phyloP scores from a whole-genome alignment of 257 asterid genomes.

The Osmanthus fragrans region DNA sequence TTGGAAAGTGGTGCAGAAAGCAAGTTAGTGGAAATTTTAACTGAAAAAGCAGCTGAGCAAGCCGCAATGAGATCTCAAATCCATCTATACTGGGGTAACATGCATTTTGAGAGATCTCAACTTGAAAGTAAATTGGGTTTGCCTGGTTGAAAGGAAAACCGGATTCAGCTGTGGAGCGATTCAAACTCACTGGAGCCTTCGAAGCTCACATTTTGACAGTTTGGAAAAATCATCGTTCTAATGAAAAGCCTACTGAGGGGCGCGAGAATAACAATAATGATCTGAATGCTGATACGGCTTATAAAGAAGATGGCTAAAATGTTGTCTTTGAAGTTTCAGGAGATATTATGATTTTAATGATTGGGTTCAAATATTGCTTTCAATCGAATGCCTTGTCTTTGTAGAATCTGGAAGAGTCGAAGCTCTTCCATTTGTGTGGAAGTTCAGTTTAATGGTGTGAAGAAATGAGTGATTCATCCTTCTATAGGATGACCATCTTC shows the following conservation, averaged over 20 bases:
- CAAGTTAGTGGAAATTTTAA: constrained; percentile 56
- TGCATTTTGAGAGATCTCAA: constrained; percentile 93
- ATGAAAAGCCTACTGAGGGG: constrained; percentile 48
- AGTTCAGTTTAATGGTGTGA: too few species aligned
- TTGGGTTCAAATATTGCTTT: background rate
- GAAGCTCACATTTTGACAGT: constrained; percentile 80
- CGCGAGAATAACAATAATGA: constrained; percentile 40
- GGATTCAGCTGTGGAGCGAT: constrained; percentile 74
- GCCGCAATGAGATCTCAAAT: constrained; percentile 95
- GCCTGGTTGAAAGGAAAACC: constrained; percentile 80
- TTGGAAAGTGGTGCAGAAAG: constrained; percentile 44
- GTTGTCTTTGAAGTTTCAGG: constrained; percentile 17
- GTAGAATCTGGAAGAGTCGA: too few species aligned
- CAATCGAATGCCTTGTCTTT: background rate
- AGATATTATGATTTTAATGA: too few species aligned
- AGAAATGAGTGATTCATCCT: too few species aligned
- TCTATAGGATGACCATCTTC: too few species aligned
- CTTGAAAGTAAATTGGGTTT: constrained; percentile 72
- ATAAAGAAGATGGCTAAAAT: constrained; percentile 6
- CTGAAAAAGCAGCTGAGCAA: constrained; percentile 84
- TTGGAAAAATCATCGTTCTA: constrained; percentile 77
- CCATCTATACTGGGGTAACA: constrained; percentile 92
- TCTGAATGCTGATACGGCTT: constrained; percentile 17
- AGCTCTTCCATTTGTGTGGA: too few species aligned
- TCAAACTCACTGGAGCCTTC: constrained; percentile 95